A percentile compares a stretch with the other conserved stretches of the same genome.
phyloP scores from a whole-genome alignment of 768 basidiomycete genomes.

The Asterophora parasitica region DNA sequence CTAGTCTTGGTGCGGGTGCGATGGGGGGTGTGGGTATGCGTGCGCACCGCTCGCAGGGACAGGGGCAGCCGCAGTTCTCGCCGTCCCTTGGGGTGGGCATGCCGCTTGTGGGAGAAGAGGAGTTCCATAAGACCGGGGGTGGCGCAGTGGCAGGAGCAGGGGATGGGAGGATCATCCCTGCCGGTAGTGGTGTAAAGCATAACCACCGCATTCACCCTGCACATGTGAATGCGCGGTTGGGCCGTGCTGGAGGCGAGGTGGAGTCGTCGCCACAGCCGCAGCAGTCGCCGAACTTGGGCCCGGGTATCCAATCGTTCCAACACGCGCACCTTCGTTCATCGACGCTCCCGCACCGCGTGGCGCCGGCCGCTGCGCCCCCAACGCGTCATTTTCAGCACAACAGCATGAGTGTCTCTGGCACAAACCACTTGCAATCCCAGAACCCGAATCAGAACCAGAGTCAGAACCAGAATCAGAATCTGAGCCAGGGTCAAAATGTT shows the following conservation, averaged over 20 bases:
- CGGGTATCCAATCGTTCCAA: slow-evolving; percentile 19
- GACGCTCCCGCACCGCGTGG: slow-evolving; percentile 39
- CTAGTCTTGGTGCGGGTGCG: slow-evolving; percentile 6
- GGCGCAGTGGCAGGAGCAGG: neutral
- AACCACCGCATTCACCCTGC: slow-evolving; percentile 11
- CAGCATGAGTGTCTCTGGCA: slow-evolving; percentile 38
- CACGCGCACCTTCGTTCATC: slow-evolving; percentile 40
- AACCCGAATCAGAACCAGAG: neutral
- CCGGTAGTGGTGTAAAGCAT: neutral
- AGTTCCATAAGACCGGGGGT: slow-evolving; percentile 27
- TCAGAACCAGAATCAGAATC: slow-evolving; percentile 12
- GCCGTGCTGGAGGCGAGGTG: slow-evolving; percentile 1
- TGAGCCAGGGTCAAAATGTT: neutral
- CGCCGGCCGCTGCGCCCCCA: slow-evolving; percentile 24
- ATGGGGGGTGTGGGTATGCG: slow-evolving; percentile 35
- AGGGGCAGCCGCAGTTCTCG: slow-evolving; percentile 19
- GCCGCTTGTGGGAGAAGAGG: slow-evolving; percentile 28
- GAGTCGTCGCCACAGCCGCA: slow-evolving; percentile 3
- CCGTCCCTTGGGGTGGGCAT: slow-evolving; percentile 17
- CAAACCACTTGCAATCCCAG: neutral
- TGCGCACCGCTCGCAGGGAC: slow-evolving; percentile 36
- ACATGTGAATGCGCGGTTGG: slow-evolving; percentile 12
- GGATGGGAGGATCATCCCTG: neutral
- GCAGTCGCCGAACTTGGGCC: slow-evolving; percentile 3
- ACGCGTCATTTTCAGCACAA: slow-evolving; percentile 43